A percentile compares a stretch with the other conserved stretches of the same genome.
Evolutionary conservation across 768 basidiomycete species (phyloP).

Genomic region (Tricholoma sp.): DNA sequence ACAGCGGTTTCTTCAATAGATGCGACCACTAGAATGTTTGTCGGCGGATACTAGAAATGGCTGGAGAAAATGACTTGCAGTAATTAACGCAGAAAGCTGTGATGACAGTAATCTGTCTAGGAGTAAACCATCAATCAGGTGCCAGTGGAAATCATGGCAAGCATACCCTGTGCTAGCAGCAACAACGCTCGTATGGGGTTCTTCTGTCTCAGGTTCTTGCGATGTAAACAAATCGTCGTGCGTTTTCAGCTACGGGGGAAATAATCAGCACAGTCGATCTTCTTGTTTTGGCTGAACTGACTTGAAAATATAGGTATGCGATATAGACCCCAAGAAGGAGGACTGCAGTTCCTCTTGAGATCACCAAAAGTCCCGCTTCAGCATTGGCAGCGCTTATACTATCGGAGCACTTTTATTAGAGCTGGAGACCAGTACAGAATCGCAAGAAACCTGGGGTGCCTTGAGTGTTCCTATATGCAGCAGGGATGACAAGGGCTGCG

Average conservation of each 20-base stretch:
- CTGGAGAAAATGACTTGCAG: conserved; percentile 37
- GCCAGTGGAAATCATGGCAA: conserved; percentile 1
- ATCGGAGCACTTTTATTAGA: conserved; percentile 7
- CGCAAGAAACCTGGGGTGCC: conserved; percentile 4
- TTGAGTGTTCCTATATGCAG: conserved; percentile 65
- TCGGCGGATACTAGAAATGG: too few species aligned
- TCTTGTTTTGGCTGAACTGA: conserved; percentile 19
- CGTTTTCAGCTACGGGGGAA: conserved; percentile 53
- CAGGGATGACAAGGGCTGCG: conserved; percentile 80
- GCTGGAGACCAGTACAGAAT: neutral
- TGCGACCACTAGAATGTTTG: conserved; percentile 59
- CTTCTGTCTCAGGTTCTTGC: conserved; percentile 26
- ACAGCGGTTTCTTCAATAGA: conserved; percentile 90
- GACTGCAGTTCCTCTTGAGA: conserved; percentile 79
- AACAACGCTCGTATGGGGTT: conserved; percentile 62
- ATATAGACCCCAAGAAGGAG: conserved; percentile 71
- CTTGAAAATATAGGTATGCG: conserved; percentile 74
- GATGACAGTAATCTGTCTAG: conserved; percentile 52
- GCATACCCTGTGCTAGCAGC: conserved; percentile 56
- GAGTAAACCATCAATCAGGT: neutral
- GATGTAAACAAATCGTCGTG: conserved; percentile 60
- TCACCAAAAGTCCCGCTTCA: conserved; percentile 55
- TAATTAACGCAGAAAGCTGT: conserved; percentile 91
- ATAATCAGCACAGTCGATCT: neutral
- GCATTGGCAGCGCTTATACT: conserved; percentile 21